Base-by-base conservation (phyloP, 768 basidiomycete species). In the Serendipita sp. region DNA sequence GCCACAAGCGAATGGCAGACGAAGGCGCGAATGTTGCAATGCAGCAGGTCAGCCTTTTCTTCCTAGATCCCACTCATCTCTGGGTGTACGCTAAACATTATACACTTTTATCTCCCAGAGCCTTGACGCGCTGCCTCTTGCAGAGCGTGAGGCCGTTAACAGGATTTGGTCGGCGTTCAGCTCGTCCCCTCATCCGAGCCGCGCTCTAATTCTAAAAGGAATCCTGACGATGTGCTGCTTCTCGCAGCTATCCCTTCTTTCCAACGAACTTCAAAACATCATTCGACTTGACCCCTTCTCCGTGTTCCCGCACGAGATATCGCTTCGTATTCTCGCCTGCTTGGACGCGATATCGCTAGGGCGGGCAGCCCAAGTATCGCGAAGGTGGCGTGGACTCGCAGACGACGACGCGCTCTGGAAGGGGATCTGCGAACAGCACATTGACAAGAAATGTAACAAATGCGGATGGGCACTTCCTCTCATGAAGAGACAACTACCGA, bases 181-280 rank as follows among this genome's bases (percentile, higher is more conserved):
- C 18, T 89, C 91, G 0, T 95, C 95, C 1, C 85, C 92, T 0
- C 92, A 97, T 70, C 83, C 88, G 3, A 85, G 89, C 41, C 83
- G 96, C 44, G 91, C 89, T 64, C 84, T 98, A 72, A 97, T 98
- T 72, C 86, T 99, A 58, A 91, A 90, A 70, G 96, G 96, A 45
- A 82, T 99, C 66, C 84, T 99, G 69, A 97, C 96, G 15, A 98
- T 99, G 92, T 98, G 94, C 74, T 98, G 96, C 76, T 97, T 96
- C 78, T 94, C 90, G 54, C 93, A 99, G 71, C 85, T 99, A 34
- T 97, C 96, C 32, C 88, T 97, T 60, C 86, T 99, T 66, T 88
- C 92, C 35, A 91, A 96, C 68, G 88, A 92, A 63, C 89, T 98
- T 66, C 79, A 85, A 38, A 85, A 90, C 68, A 85, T 97, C 69